Evolutionary conservation across 192 early-diverging fungal species (phyloP).

Genomic region (Ambispora gerdemannii): DNA sequence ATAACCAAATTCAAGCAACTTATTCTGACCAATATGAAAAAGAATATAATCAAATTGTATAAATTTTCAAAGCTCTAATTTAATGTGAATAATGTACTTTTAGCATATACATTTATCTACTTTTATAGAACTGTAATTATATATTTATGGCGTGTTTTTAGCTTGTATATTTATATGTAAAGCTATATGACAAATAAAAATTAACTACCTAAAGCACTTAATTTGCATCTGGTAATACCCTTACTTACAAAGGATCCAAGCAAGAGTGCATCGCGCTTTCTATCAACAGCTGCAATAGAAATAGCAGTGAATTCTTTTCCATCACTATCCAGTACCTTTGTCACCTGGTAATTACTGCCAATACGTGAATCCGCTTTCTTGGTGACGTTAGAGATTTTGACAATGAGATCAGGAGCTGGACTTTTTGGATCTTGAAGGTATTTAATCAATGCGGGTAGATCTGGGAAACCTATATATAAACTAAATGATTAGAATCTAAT

Average conservation of each 20-base stretch:
- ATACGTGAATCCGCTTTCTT: not conserved
- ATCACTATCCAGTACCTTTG: slow-evolving; percentile 34
- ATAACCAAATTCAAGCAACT: not conserved
- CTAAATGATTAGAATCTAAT: not conserved
- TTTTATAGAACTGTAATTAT: too few relatives aligned
- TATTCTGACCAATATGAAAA: not conserved
- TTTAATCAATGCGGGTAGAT: slow-evolving; percentile 5
- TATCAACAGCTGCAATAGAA: slow-evolving; percentile 36
- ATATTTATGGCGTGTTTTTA: too few relatives aligned
- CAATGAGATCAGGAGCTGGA: not conserved
- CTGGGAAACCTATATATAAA: not conserved
- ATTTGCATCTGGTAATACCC: slow-evolving; percentile 27
- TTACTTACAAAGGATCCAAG: slow-evolving; percentile 28
- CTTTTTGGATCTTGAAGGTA: slow-evolving; percentile 24
- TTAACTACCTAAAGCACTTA: too few relatives aligned
- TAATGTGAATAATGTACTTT: too few relatives aligned
- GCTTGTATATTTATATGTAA: too few relatives aligned
- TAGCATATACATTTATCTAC: too few relatives aligned
- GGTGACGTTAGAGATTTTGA: slow-evolving; percentile 30
- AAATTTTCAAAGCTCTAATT: not conserved
- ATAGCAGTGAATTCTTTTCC: slow-evolving; percentile 29
- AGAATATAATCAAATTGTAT: not conserved
- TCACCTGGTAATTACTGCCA: slow-evolving; percentile 12
- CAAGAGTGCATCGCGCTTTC: slow-evolving; percentile 32
- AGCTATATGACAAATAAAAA: too few relatives aligned